Evolutionary conservation across 352 stramenopile species (phyloP).

Genomic region (Plasmopara muralis): DNA sequence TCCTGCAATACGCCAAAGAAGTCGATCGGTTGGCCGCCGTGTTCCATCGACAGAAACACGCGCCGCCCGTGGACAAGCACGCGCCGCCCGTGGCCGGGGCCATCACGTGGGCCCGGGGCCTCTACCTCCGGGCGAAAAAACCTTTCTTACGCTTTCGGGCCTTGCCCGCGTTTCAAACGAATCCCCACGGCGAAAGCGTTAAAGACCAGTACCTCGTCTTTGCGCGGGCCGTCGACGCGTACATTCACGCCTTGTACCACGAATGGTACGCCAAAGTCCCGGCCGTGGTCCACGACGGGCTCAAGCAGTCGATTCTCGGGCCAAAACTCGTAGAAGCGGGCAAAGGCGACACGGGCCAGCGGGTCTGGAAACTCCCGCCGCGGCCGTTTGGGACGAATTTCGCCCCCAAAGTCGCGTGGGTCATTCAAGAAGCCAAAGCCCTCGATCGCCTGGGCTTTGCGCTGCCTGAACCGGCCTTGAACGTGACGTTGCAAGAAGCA

Average conservation of each 20-base stretch:
- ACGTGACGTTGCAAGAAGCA: conserved; percentile 94
- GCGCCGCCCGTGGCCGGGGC: conserved; percentile 85
- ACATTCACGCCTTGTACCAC: conserved; percentile 89
- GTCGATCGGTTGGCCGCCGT: conserved; percentile 87
- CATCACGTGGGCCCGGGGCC: conserved; percentile 74
- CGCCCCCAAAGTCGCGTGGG: conserved; percentile 85
- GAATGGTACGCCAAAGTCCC: conserved; percentile 90
- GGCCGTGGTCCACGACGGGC: conserved; percentile 85
- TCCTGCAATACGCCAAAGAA: conserved; percentile 95
- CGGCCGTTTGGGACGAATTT: conserved; percentile 94
- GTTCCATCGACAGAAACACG: conserved; percentile 80
- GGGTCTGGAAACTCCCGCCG: conserved; percentile 78
- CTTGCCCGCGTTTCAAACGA: conserved; percentile 90
- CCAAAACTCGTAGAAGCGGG: conserved; percentile 69
- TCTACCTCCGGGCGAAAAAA: conserved; percentile 91
- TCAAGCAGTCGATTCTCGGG: conserved; percentile 91
- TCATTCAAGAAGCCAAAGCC: conserved; percentile 95
- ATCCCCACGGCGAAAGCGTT: conserved; percentile 85
- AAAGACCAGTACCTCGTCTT: conserved; percentile 94
- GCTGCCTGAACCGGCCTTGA: conserved; percentile 91
- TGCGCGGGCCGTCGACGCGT: conserved; percentile 87
- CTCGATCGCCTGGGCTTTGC: conserved; percentile 93
- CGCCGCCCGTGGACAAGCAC: conserved; percentile 90
- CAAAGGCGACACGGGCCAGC: conserved; percentile 68
- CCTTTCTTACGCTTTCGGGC: conserved; percentile 92